These are phyloP conservation scores for Suillus hirtellus DNA, from an alignment of 768 basidiomycete species.

Conservation along the genomic window DNA sequence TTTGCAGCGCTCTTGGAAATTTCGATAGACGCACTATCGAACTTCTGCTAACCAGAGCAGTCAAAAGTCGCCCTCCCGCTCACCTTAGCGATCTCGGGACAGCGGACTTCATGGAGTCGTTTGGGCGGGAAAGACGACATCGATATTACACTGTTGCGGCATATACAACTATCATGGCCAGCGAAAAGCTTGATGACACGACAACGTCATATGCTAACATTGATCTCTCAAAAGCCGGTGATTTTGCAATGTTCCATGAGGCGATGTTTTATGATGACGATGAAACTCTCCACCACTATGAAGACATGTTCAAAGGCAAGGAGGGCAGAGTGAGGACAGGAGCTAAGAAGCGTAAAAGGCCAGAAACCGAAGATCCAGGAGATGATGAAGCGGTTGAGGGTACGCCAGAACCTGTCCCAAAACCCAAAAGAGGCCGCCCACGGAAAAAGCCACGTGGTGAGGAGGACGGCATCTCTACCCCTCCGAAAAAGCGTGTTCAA, in stretches of 20 bases:
- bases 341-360: conserved; percentile 33
- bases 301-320: conserved; percentile 49
- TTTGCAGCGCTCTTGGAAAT: conserved; percentile 58
- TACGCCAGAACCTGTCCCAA: conserved; percentile 21
- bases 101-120: conserved; percentile 74
- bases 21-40: conserved; percentile 86
- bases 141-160: conserved; percentile 77
- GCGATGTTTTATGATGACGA: conserved; percentile 56
- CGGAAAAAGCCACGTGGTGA: conserved; percentile 37
- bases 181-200: conserved; percentile 63
- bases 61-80: conserved; percentile 60
- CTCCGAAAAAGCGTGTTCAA: conserved; percentile 38
- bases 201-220: conserved; percentile 43
- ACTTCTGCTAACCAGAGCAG: conserved; percentile 70
- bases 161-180: conserved; percentile 61
- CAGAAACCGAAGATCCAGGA: conserved; percentile 26
- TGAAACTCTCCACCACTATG: conserved; percentile 42
- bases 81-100: conserved; percentile 75
- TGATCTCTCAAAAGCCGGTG: conserved; percentile 53
- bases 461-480: conserved; percentile 17
- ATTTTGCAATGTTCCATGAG: conserved; percentile 47
- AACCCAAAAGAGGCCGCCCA: conserved; percentile 50
- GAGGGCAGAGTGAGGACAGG: conserved; percentile 9
- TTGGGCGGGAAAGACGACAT: conserved; percentile 83
- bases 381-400: conserved; percentile 19